Conservation (phyloP, 208 protist genomes). For the Wallacemonas sp. region DNA sequence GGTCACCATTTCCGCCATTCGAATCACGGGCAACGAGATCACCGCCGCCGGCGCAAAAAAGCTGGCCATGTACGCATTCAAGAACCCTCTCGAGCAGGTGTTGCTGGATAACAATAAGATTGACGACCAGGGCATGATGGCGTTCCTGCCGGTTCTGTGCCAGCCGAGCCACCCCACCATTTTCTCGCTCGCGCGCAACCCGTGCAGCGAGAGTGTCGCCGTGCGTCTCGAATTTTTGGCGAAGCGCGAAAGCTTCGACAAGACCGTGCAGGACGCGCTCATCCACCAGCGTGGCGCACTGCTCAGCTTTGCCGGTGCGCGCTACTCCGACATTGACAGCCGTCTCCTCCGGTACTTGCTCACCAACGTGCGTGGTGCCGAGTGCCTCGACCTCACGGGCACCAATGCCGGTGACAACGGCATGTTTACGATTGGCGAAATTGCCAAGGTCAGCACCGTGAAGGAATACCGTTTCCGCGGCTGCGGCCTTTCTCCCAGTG, state of each 20-base stretch:
- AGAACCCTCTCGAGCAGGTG: slow-evolving; percentile 42
- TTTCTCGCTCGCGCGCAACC: slow-evolving; percentile 34
- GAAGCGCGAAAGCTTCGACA: slow-evolving; percentile 29
- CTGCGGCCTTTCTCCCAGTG: slow-evolving; percentile 48
- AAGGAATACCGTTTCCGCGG: slow-evolving; percentile 42
- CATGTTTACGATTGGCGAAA: slow-evolving; percentile 36
- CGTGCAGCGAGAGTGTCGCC: slow-evolving; percentile 40
- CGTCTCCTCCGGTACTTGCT: slow-evolving; percentile 64
- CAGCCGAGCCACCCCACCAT: slow-evolving; percentile 26
- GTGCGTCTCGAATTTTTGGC: slow-evolving; percentile 57
- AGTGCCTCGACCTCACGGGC: slow-evolving; percentile 58
- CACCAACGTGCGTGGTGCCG: slow-evolving; percentile 34
- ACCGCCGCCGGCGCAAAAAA: slow-evolving; percentile 42
- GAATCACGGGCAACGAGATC: slow-evolving; percentile 64
- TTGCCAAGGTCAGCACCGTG: slow-evolving; percentile 54
- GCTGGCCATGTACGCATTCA: slow-evolving; percentile 47
- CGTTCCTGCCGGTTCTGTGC: slow-evolving; percentile 49
- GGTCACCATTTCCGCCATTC: slow-evolving; percentile 35
- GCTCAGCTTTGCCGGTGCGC: slow-evolving; percentile 48
- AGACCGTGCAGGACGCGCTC: slow-evolving; percentile 45
- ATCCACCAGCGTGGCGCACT: slow-evolving; percentile 33
- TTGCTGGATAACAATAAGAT: slow-evolving; percentile 68
- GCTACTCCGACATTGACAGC: slow-evolving; percentile 57
- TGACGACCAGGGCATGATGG: slow-evolving; percentile 51
- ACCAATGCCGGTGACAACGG: slow-evolving; percentile 46